Evolutionary conservation across 306 rosid genomes (phyloP).

Genomic region (Senna tora): DNA sequence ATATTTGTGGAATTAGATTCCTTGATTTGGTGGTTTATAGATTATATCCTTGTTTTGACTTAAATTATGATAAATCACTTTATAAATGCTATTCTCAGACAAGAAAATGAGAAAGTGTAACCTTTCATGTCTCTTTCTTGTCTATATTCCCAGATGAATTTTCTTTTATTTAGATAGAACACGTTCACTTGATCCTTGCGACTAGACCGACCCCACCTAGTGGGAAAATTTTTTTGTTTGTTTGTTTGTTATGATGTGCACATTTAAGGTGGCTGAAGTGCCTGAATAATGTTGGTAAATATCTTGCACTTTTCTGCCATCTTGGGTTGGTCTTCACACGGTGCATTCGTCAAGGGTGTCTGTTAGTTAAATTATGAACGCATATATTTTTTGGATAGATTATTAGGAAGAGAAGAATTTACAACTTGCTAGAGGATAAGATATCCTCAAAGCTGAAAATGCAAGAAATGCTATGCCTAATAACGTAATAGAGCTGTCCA

Average conservation of each 20-base stretch:
- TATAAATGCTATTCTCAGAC: slow-evolving; percentile 16
- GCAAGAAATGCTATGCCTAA: neutral
- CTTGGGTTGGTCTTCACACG: slow-evolving; percentile 16
- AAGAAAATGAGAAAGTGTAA: slow-evolving; percentile 2
- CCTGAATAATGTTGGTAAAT: slow-evolving; percentile 10
- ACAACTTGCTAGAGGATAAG: neutral
- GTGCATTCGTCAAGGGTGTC: neutral
- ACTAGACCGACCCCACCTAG: no score
- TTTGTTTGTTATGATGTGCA: neutral
- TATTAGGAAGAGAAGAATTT: neutral
- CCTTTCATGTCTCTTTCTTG: neutral
- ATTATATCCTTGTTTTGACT: slow-evolving; percentile 17
- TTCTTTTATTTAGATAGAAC: no score
- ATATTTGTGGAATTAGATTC: slow-evolving; percentile 1
- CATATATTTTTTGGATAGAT: neutral
- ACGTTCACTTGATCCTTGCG: no score
- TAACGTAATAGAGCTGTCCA: neutral
- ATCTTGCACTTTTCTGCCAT: slow-evolving; percentile 1
- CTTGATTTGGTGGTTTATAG: slow-evolving; percentile 17
- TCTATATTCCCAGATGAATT: slow-evolving; percentile 4
- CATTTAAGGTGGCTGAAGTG: neutral
- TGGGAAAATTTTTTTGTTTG: no score
- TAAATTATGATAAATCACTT: neutral
- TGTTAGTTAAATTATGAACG: slow-evolving; percentile 17
- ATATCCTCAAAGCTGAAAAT: neutral